Conservation (phyloP, 352 stramenopile species). For the Pythium chondricola region DNA sequence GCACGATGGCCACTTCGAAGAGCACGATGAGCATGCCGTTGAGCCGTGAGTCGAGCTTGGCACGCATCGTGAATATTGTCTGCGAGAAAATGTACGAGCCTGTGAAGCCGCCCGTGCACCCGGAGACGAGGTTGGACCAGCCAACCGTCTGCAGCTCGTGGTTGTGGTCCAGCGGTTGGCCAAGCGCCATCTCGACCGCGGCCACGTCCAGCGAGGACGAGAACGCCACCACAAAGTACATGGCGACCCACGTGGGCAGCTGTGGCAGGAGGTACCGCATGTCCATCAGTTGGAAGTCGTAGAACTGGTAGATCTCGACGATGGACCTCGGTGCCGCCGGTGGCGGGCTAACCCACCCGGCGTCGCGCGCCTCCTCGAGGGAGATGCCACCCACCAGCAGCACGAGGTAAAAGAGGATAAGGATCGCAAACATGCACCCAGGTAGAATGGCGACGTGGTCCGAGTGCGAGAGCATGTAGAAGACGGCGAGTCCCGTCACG, state of each 20-base stretch:
- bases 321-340: slow-evolving; percentile 53
- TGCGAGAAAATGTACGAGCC: slow-evolving; percentile 99
- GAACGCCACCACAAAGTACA: slow-evolving; percentile 98
- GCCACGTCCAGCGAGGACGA: slow-evolving; percentile 97
- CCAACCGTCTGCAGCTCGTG: slow-evolving; percentile 94
- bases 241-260: slow-evolving; percentile 91
- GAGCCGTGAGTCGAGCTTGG: slow-evolving; percentile 64
- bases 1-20: slow-evolving; percentile 64
- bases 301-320: slow-evolving; percentile 75
- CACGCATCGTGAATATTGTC: slow-evolving; percentile 88
- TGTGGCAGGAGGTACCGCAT: slow-evolving; percentile 54
- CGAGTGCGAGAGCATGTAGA: slow-evolving; percentile 74
- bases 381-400: slow-evolving; percentile 69
- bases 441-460: slow-evolving; percentile 83
- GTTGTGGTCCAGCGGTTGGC: slow-evolving; percentile 93
- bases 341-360: slow-evolving; percentile 89
- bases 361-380: slow-evolving; percentile 83
- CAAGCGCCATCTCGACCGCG: slow-evolving; percentile 96
- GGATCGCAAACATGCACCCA: slow-evolving; percentile 83
- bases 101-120: slow-evolving; percentile 95
- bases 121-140: slow-evolving; percentile 94
- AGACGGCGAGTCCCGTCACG: slow-evolving; percentile 75
- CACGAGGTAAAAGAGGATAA: slow-evolving; percentile 80
- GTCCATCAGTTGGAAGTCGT: slow-evolving; percentile 60
- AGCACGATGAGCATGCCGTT: slow-evolving; percentile 73